A percentile compares a stretch with the other conserved stretches of the same genome.
Evolutionary conservation across 75 land plant genomes (phyloP).

Genomic region (Sequoia sempervirens): DNA sequence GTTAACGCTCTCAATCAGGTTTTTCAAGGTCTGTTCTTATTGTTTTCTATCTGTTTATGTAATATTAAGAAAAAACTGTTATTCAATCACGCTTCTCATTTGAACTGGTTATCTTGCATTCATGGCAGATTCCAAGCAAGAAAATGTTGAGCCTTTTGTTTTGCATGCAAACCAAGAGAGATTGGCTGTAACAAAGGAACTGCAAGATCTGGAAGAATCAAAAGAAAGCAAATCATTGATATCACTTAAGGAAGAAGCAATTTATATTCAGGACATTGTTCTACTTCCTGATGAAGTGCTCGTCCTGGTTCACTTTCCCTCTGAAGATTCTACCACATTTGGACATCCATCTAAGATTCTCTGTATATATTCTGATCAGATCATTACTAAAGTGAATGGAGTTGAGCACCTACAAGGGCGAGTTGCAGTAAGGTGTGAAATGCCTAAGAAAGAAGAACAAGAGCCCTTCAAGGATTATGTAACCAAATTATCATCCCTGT

Average conservation of each 20-base stretch:
- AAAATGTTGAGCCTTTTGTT: neutral
- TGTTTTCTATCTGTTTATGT: neutral
- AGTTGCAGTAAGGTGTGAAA: neutral
- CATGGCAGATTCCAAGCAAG: neutral
- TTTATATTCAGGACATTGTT: slow-evolving; percentile 1
- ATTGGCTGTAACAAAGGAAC: neutral
- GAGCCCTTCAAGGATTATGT: neutral
- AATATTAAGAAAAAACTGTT: too few species aligned
- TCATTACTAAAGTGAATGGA: slow-evolving; percentile 2
- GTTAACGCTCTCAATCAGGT: neutral
- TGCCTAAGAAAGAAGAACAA: neutral
- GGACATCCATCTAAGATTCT: neutral
- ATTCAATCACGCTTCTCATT: neutral
- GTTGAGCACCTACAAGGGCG: neutral
- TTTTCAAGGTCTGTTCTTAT: neutral
- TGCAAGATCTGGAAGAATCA: neutral
- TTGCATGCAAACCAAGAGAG: slow-evolving; percentile 1
- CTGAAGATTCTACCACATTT: neutral
- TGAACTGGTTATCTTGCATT: too few species aligned
- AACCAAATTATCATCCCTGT: neutral
- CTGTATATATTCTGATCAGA: neutral
- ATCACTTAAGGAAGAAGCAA: neutral
- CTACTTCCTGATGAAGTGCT: slow-evolving; percentile 2
- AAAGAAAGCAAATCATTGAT: neutral
- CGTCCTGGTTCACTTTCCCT: neutral